Evolutionary conservation across 768 basidiomycete species (phyloP), one percentile per base, ranked within the genome.

Genomic region (Gymnopilus junonius): DNA sequence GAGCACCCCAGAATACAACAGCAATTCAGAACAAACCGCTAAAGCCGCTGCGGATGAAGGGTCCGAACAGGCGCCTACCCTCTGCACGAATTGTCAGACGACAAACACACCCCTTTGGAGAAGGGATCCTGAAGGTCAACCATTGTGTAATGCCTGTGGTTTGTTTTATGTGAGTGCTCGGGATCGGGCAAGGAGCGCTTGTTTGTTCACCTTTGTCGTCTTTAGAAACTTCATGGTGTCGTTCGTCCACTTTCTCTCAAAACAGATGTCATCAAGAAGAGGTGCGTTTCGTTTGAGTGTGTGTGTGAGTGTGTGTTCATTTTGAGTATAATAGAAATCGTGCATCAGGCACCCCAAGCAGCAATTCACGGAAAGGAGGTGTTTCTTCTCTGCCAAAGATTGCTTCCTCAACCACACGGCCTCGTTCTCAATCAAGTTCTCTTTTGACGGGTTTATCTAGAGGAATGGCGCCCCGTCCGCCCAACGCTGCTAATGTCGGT

Each of bases 211-310:
- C n/a, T n/a, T n/a, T n/a, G n/a, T n/a, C n/a, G n/a, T n/a, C n/a
- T n/a, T n/a, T n/a, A 96, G 93, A 98, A 98, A 88, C 80, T 99
- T 39, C 97, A 99, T 71, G 95, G 95, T 50, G 95, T 98, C 54
- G 93, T 95, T 6, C 86, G 97, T 58, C 97, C 97, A 8, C 80
- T 97, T 66, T 96, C 95, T 39, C 84, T 99, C 64, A 97, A 97
- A 84, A 98, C 96, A 43, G 94, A 98, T 74, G 91, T 96, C 48
- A 97, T 97, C 78, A 97, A 98, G 88, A 98, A 97, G 81, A 83
- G 93, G 93, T 93, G 69, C 23, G 79, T 57, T 4, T 21, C n/a
- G n/a, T 45, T 43, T 29, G 15, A 8, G 55, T 31, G 35, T 54
- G n/a, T 35, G 10, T 2, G 17, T 43, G 46, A 8, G 17, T 15